Percentiles rank a stretch among this genome's conserved stretches.
Evolutionary conservation across 169 alveolate species (phyloP).

Genomic region (Cryptosporidium canis): DNA sequence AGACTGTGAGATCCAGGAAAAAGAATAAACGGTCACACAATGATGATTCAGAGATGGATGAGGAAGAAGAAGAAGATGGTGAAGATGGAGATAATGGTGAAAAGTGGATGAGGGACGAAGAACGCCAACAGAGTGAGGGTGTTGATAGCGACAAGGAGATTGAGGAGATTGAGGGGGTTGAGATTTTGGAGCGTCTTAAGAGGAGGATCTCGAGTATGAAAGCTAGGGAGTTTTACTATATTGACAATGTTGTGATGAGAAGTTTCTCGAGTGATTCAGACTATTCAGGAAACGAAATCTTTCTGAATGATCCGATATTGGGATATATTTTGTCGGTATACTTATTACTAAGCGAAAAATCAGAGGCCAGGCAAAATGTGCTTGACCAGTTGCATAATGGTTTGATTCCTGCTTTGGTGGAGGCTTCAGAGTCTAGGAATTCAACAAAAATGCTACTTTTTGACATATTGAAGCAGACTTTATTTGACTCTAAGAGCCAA

Average conservation of each 20-base stretch:
- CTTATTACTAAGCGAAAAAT: conserved; percentile 34
- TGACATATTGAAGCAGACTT: conserved; percentile 44
- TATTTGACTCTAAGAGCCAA: conserved; percentile 1
- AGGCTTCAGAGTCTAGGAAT: conserved; percentile 1
- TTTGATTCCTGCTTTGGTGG: conserved; percentile 26
- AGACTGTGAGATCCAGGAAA: not conserved
- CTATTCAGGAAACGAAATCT: conserved; percentile 15
- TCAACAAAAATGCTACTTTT: conserved; percentile 51
- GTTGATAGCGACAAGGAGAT: not conserved
- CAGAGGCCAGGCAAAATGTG: conserved; percentile 51
- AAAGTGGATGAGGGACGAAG: not conserved
- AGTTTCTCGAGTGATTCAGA: not conserved
- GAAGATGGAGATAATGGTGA: not conserved
- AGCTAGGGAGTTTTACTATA: not conserved
- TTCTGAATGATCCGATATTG: conserved; percentile 49
- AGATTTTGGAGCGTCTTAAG: not conserved
- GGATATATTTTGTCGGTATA: conserved; percentile 35
- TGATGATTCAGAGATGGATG: not conserved
- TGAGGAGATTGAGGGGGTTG: conserved; percentile 8
- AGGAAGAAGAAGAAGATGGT: not conserved
- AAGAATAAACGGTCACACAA: not conserved
- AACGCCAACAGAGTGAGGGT: not conserved
- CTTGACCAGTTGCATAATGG: conserved; percentile 17
- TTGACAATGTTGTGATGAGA: conserved; percentile 7
- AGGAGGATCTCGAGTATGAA: not conserved